Base-by-base conservation (phyloP, 2,329 filamentous ascomycete species). In the Colletotrichum abscissum region DNA sequence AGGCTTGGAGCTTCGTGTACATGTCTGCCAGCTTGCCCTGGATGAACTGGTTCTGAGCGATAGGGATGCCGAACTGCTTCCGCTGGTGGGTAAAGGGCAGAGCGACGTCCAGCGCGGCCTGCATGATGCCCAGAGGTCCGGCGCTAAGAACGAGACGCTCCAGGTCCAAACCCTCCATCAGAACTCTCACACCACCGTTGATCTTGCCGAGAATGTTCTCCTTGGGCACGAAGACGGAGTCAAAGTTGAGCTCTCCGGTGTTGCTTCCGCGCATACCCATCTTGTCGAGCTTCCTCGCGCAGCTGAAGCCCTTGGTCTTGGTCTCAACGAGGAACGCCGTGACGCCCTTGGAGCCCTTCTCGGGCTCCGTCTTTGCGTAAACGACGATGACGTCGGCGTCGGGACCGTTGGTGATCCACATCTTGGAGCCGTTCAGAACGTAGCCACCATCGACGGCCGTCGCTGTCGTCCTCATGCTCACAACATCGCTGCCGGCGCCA, bases 371-470 rank as follows among this genome's bases (percentile, higher is more conserved):
- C 87, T 98, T 98, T 67, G 96, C 96, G 82, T 99, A 99, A n/a
- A 99, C 95, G 67, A 99, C 91, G 68, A 98, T 92, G 55, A 93
- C 88, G 82, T 98, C 90, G n/a, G 97, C 97, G 81, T 98, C 95
- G 0, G 96, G 96, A 5, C 96, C 94, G 83, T 99, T 99, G 75
- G 96, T 99, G 81, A 99, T 99, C 96, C 96, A 99, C 96, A 98
- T 98, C 88, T 99, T 98, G 74, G 92, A 94, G 38, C 95, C 96
- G 79, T 95, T 95, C 68, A 99, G 86, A 24, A 95, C 75, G 82
- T 93, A 98, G 33, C 96, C 96, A 46, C 95, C 95, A 78, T 97
- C 93, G 12, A 94, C 93, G 75, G 90, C 88, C 81, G 91, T 93
- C 0, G 95, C 96, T 3, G 90, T 92, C 57, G 92, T 97, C 81